phyloP scores from a whole-genome alignment of 176 grass and related monocot genomes.

The Carex kokanica region DNA sequence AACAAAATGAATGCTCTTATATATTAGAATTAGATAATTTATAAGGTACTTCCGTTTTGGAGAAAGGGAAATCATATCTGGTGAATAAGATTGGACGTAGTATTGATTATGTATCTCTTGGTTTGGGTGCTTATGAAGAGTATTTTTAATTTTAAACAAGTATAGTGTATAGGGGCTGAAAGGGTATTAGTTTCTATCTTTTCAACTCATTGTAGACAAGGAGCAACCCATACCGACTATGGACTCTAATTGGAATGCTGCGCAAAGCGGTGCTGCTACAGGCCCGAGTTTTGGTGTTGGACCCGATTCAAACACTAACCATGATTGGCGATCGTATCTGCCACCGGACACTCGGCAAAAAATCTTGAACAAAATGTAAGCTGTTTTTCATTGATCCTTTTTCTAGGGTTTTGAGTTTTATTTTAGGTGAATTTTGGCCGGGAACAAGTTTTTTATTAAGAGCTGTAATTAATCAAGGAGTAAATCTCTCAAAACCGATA shows the following conservation, averaged over 20 bases:
- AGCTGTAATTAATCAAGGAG: not conserved
- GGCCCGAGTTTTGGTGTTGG: conserved; percentile 14
- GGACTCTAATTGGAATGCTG: conserved; percentile 37
- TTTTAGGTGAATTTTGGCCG: not conserved
- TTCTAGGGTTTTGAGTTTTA: not conserved
- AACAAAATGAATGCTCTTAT: not conserved
- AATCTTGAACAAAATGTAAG: conserved; percentile 74
- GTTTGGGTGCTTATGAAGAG: not conserved
- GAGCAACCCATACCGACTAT: conserved; percentile 23
- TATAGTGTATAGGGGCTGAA: not conserved
- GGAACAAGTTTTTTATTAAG: not conserved
- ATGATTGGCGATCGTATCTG: conserved; percentile 58
- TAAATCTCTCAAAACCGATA: not conserved
- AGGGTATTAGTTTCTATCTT: not conserved
- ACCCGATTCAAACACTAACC: conserved; percentile 31
- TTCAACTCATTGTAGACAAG: no score
- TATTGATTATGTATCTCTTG: not conserved
- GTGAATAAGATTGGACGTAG: not conserved
- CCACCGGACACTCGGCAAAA: conserved; percentile 54
- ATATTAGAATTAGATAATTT: not conserved
- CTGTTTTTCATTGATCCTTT: not conserved
- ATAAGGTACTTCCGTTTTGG: not conserved
- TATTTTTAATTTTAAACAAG: not conserved
- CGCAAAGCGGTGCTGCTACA: conserved; percentile 6
- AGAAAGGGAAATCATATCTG: not conserved